These are phyloP conservation scores for Botrytis hyacinthi DNA, from an alignment of 2,329 filamentous ascomycete species.

Conservation along the genomic window DNA sequence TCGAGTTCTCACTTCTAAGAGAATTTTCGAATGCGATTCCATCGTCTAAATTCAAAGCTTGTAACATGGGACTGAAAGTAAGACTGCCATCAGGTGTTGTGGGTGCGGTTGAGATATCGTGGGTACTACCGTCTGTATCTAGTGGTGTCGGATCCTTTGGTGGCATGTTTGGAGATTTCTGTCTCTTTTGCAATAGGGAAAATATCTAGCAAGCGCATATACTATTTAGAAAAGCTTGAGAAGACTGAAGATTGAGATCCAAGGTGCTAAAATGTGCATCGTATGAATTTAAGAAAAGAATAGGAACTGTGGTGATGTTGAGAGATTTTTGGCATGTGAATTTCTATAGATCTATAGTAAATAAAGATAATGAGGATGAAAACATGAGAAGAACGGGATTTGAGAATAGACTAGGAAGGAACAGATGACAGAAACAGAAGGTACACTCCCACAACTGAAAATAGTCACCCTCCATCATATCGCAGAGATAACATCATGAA, in stretches of 20 bases:
- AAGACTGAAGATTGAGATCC: background rate
- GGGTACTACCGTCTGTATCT: conserved; percentile 37
- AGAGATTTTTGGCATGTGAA: fast-evolving
- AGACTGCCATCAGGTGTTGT: conserved; percentile 47
- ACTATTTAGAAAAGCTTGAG: background rate
- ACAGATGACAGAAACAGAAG: conserved; percentile 22
- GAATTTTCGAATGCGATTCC: conserved; percentile 24
- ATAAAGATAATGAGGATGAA: background rate
- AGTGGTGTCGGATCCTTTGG: conserved; percentile 28
- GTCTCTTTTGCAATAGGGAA: background rate
- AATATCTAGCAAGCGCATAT: background rate
- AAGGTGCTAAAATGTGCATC: background rate
- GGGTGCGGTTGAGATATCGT: conserved; percentile 44
- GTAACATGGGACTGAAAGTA: conserved; percentile 44
- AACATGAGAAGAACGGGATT: background rate
- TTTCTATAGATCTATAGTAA: background rate
- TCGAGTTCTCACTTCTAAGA: conserved; percentile 8
- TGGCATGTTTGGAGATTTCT: conserved; percentile 24
- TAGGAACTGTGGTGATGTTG: background rate
- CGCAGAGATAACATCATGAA: background rate
- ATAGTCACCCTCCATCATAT: background rate
- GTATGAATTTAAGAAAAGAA: background rate
- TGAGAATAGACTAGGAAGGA: background rate
- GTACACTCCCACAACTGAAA: background rate
- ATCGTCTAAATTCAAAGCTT: conserved; percentile 34